Percentiles rank a stretch among this genome's conserved stretches.
These are phyloP conservation scores for Bothriochloa decipiens DNA, from an alignment of 176 grass and related monocot genomes.

Conservation along the genomic window DNA sequence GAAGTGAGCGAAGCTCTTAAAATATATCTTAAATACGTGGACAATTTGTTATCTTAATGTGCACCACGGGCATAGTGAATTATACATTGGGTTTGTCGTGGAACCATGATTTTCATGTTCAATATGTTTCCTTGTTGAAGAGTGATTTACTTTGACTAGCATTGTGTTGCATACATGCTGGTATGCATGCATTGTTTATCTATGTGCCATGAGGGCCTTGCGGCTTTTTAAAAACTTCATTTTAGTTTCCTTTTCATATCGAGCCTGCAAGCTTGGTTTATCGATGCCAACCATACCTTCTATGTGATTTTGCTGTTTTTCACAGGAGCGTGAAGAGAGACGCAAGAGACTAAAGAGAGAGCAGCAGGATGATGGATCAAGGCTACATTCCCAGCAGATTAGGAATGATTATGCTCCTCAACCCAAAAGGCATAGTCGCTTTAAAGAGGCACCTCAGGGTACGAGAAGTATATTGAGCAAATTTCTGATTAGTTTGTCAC, in stretches of 20 bases:
- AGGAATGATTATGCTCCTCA: constrained; percentile 74
- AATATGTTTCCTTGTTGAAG: neutral
- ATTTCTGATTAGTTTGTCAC: neutral
- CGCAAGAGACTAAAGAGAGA: constrained; percentile 68
- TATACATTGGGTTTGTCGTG: neutral
- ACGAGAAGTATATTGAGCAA: constrained; percentile 15
- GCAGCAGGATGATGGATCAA: constrained; percentile 63
- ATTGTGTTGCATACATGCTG: constrained; percentile 10
- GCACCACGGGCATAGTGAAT: neutral
- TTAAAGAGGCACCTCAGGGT: constrained; percentile 90
- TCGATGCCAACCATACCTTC: neutral
- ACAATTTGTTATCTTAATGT: neutral
- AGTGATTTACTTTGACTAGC: neutral
- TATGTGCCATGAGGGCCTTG: neutral
- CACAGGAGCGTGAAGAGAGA: constrained; percentile 93
- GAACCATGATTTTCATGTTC: neutral
- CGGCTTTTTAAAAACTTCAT: neutral
- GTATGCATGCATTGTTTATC: neutral
- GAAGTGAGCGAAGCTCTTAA: neutral
- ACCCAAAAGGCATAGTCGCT: constrained; percentile 60
- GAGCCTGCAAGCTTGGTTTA: neutral
- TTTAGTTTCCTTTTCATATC: neutral
- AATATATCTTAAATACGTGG: neutral
- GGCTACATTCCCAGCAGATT: constrained; percentile 50
- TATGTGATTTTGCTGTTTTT: constrained; percentile 28